phyloP scores from a whole-genome alignment of 1,284 basidiomycete genomes.

The Cutaneotrichosporon cutaneum region DNA sequence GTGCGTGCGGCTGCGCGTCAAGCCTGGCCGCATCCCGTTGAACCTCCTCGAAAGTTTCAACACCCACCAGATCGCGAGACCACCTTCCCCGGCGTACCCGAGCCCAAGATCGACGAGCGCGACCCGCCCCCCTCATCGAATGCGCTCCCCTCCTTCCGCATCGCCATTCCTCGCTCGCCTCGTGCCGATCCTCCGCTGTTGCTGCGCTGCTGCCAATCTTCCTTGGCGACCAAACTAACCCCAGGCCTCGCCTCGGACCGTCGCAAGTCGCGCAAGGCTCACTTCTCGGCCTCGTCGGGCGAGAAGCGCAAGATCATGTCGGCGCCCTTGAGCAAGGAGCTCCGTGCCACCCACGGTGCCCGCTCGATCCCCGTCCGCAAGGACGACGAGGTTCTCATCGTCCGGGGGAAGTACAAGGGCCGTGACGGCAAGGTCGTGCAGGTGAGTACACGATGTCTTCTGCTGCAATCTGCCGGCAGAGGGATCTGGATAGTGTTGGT shows the following conservation, averaged over 20 bases:
- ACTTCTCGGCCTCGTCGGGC: conserved; percentile 89
- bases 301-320: conserved; percentile 98
- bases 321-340: conserved; percentile 91
- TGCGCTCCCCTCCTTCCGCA: background rate
- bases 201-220: background rate
- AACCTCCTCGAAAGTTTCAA: background rate
- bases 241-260: conserved; percentile 58
- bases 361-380: conserved; percentile 95
- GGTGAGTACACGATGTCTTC: conserved; percentile 41
- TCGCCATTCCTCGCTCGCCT: background rate
- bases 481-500: background rate
- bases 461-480: background rate
- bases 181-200: conserved; percentile 1
- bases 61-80: background rate
- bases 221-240: conserved; percentile 11
- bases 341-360: conserved; percentile 86
- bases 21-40: background rate
- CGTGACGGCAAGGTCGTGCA: conserved; percentile 96
- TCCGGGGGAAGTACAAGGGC: conserved; percentile 95
- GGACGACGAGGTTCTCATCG: conserved; percentile 97
- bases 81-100: too few species aligned
- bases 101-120: background rate
- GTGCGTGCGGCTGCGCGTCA: background rate
- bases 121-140: background rate
- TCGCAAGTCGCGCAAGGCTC: conserved; percentile 95